Evolutionary conservation across 2,329 filamentous ascomycete species (phyloP).

Genomic region (Parafenestella ontariensis): DNA sequence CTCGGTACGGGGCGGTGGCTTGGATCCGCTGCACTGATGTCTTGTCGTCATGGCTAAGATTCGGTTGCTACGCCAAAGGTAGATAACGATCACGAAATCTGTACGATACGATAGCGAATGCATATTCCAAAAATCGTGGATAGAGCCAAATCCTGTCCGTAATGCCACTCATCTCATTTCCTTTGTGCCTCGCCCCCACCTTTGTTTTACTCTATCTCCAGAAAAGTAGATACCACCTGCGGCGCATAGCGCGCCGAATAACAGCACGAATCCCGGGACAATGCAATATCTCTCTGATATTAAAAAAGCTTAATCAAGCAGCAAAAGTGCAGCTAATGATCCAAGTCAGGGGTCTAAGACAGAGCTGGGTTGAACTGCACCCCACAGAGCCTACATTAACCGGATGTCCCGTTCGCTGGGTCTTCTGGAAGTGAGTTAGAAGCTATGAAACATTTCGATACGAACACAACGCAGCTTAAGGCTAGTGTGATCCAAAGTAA

Average conservation of each 20-base stretch:
- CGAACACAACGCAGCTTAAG: background rate
- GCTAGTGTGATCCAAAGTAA: background rate
- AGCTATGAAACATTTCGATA: slow-evolving; percentile 5
- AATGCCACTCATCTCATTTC: background rate
- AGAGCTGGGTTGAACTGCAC: slow-evolving; percentile 2
- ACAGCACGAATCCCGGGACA: background rate
- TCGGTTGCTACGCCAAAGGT: background rate
- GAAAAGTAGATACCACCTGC: background rate
- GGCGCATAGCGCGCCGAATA: background rate
- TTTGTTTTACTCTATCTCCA: background rate
- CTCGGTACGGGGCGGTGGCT: slow-evolving; percentile 17
- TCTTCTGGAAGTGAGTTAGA: slow-evolving; percentile 14
- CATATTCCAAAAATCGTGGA: background rate
- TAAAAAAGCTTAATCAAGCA: slow-evolving; percentile 5
- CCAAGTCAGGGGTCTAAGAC: slow-evolving; percentile 1
- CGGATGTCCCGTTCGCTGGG: slow-evolving; percentile 1
- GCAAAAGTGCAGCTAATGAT: background rate
- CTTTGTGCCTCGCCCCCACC: too few species aligned
- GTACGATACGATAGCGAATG: background rate
- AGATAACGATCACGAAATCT: background rate
- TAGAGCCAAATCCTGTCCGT: background rate
- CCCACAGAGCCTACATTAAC: slow-evolving; percentile 13
- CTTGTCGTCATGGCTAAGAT: background rate
- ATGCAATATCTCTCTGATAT: slow-evolving; percentile 11
- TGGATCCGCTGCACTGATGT: slow-evolving; percentile 2